Evolutionary conservation across 768 basidiomycete genomes (phyloP), one percentile per base, ranked within the genome.

Genomic region (Boletus rufocinnamomeus): DNA sequence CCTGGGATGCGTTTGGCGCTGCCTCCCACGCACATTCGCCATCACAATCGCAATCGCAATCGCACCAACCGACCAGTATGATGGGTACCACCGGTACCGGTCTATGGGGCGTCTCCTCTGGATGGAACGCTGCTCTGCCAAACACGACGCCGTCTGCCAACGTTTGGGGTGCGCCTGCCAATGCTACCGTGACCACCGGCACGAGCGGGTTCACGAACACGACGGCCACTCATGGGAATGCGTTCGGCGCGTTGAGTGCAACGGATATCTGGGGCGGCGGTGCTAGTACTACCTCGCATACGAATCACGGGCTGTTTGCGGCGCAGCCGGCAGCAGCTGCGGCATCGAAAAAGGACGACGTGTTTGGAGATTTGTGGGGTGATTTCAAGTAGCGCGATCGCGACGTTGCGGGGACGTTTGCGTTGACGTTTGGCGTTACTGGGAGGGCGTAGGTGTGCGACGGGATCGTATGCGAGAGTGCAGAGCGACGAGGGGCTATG

Each of bases 361-460:
- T 77, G 8, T 93, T 93, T 67, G 89, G 88, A 8, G 89, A 93
- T 72, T 72, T 93, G 50, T 93, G 91, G 91, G 89, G 89, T 50
- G 84, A 86, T 40, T 90, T 90, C 72, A 91, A 91, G 78, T 92
- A 54, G 21, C 3, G 41, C 14, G 40, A 17, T 25, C 17, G 7
- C 3, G 50, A 38, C 3, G 11, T 50, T 40, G 38, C 1, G 9
- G 10, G 21, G 19, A 28, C 4, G 6, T 28, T 48, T 30, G 28
- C 9, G 19, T 17, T 46, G 27, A 10, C 27, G 14, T 19, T 32
- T 32, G 32, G 38, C 17, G 38, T 19, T 48, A 23, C 41, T 43
- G 46, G 28, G 19, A n/a, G 19, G 4, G 28, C n/a, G 41, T n/a
- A n/a, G 4, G 11, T 41, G 40, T 41, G 41, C 21, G 21, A 9